These are phyloP conservation scores for Penicillium sp. DNA, from an alignment of 2,329 filamentous ascomycete genomes.

Conservation along the genomic window DNA sequence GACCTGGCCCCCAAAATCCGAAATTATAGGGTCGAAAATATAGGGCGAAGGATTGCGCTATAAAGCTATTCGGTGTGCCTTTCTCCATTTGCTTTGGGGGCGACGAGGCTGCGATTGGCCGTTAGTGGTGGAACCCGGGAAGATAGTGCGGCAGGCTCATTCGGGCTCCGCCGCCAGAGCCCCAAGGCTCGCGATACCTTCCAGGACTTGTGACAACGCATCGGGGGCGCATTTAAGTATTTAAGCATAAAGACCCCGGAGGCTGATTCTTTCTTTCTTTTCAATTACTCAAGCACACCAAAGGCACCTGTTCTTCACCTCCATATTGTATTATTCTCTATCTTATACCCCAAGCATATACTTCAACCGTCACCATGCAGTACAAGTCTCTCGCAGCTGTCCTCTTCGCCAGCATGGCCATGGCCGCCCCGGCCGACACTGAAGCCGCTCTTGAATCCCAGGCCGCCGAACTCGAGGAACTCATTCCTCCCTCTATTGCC, in stretches of 20 bases:
- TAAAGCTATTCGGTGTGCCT: neutral
- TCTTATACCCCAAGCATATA: neutral
- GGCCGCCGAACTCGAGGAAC: neutral
- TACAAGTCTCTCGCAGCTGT: slow-evolving; percentile 11
- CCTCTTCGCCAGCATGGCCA: slow-evolving; percentile 8
- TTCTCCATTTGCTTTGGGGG: slow-evolving; percentile 5
- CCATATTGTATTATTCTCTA: neutral
- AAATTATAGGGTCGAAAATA: neutral
- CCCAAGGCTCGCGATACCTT: neutral
- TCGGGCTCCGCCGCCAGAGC: slow-evolving; percentile 1
- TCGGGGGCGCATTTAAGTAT: neutral
- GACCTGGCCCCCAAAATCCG: neutral
- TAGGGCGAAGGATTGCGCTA: neutral
- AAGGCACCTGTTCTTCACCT: neutral
- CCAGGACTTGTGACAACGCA: neutral
- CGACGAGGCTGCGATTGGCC: slow-evolving; percentile 8
- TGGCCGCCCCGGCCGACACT: slow-evolving; percentile 2
- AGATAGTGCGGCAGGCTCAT: neutral
- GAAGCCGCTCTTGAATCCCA: neutral
- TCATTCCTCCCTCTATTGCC: slow-evolving; percentile 5
- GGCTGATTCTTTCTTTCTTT: neutral
- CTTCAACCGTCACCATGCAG: slow-evolving; percentile 9
- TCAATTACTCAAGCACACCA: neutral
- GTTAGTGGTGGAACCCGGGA: neutral
- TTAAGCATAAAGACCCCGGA: neutral